Evolutionary conservation across 116 monocot species (phyloP).

Genomic region (Dioscorea cayenensis): DNA sequence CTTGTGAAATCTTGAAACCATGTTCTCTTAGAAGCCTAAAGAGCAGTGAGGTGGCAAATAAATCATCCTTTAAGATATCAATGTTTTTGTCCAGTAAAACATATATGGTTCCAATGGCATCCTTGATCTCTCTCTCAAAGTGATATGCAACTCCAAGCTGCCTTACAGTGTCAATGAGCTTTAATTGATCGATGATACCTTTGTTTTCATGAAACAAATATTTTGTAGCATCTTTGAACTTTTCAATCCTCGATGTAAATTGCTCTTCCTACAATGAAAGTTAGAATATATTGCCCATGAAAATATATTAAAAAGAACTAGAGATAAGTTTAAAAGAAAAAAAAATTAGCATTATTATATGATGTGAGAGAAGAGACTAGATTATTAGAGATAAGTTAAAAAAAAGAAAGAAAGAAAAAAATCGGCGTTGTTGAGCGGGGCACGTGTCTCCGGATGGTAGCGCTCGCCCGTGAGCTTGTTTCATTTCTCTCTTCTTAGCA

Average conservation of each 20-base stretch:
- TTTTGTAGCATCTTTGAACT: conserved; percentile 15
- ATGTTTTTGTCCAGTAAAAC: neutral
- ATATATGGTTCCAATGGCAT: neutral
- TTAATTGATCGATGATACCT: conserved; percentile 2
- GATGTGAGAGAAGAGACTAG: no score
- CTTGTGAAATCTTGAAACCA: conserved; percentile 16
- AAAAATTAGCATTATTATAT: no score
- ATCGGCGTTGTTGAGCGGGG: no score
- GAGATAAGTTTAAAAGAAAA: no score
- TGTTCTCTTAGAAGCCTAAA: conserved; percentile 21
- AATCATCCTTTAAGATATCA: neutral
- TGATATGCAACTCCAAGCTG: conserved; percentile 35
- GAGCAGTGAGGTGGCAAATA: conserved; percentile 16
- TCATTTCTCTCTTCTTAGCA: no score
- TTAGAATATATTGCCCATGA: no score
- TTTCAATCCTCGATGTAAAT: neutral
- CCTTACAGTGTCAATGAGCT: conserved; percentile 13
- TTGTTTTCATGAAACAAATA: conserved; percentile 1
- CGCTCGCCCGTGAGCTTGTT: no score
- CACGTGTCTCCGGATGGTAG: no score
- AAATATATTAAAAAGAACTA: no score
- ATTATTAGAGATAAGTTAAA: no score
- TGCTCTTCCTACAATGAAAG: neutral
- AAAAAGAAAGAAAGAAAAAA: no score
- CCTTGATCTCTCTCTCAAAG: conserved; percentile 22